Evolutionary conservation across 371 early-diverging fungal species (phyloP), one percentile per base, ranked within the genome.

Genomic region (Rhizopus stolonifer): DNA sequence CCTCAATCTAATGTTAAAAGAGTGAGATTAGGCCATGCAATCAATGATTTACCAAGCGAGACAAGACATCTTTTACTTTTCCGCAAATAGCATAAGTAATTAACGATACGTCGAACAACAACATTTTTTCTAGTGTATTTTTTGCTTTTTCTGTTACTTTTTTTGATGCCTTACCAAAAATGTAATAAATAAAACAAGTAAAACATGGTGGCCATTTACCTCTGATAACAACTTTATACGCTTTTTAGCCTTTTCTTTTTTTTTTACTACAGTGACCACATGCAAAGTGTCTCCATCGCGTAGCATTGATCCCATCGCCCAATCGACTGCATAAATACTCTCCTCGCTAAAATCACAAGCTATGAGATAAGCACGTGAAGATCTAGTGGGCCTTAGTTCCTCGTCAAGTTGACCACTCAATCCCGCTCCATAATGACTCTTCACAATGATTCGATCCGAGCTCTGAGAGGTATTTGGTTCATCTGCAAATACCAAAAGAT

Each of bases 261-360:
- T 34, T 26, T 57, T 60, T 0, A 73, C 62, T n/a, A 77, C 74
- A 4, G 76, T 67, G 2, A 69, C 71, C 0, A 80, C 67, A 51
- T 75, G 69, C 32, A 77, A 15, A 21, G 70, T 70, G 31, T 80
- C 78, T 17, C 74, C 70, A 46, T 70, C 73, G 33, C 81, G 72
- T 39, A 80, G 56, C 24, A 80, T 69, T 0, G 81, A 77, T 0
- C 69, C 71, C 54, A 75, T 65, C 7, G 73, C 64, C 81, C 81
- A 80, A 21, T 80, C 77, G 7, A 72, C 47, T 8, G 72, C 72
- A 14, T 51, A 46, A 13, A 58, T 23, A 26, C 68, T 68, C 36
- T 65, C 68, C 9, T 54, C 47, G 40, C 68, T 63, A 47, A 67
- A 67, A 52, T 72, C 68, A 31, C 60, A 62, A 14, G 68, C 68